These are phyloP conservation scores for Didymella pomorum DNA, from an alignment of 2,329 filamentous ascomycete species.

Conservation along the genomic window DNA sequence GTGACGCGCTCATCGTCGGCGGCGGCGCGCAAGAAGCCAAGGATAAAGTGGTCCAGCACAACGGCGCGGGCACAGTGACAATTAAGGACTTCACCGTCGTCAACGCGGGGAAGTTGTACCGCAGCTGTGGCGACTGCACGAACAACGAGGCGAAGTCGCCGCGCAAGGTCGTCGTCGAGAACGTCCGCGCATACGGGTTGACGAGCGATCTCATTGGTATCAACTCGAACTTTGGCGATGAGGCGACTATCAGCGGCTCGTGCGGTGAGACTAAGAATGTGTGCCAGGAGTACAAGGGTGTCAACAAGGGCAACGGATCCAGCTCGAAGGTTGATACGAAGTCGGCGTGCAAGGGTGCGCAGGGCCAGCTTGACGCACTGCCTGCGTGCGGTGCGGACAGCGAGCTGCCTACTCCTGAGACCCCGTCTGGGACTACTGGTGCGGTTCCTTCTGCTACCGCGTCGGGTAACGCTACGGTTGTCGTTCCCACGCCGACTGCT, in stretches of 20 bases:
- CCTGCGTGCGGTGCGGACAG: slow-evolving; percentile 23
- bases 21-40: slow-evolving; percentile 44
- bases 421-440: neutral
- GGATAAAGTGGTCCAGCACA: slow-evolving; percentile 51
- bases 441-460: neutral
- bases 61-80: slow-evolving; percentile 39
- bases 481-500: neutral
- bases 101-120: slow-evolving; percentile 59
- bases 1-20: slow-evolving; percentile 47
- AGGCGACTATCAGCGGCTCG: slow-evolving; percentile 54
- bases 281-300: slow-evolving; percentile 36
- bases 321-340: slow-evolving; percentile 28
- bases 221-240: slow-evolving; percentile 60
- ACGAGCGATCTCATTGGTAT: slow-evolving; percentile 54
- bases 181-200: slow-evolving; percentile 51
- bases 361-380: slow-evolving; percentile 30
- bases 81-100: slow-evolving; percentile 54
- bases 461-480: neutral
- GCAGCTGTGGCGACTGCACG: slow-evolving; percentile 55
- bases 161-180: slow-evolving; percentile 54
- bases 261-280: slow-evolving; percentile 37
- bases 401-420: neutral
- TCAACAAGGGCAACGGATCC: slow-evolving; percentile 31
- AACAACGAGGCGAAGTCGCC: slow-evolving; percentile 56
- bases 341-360: slow-evolving; percentile 22